Percentiles rank a stretch among this genome's conserved stretches.
These are phyloP conservation scores for Rhododendron ferrugineum DNA, from an alignment of 148 eudicot species.

Conservation along the genomic window DNA sequence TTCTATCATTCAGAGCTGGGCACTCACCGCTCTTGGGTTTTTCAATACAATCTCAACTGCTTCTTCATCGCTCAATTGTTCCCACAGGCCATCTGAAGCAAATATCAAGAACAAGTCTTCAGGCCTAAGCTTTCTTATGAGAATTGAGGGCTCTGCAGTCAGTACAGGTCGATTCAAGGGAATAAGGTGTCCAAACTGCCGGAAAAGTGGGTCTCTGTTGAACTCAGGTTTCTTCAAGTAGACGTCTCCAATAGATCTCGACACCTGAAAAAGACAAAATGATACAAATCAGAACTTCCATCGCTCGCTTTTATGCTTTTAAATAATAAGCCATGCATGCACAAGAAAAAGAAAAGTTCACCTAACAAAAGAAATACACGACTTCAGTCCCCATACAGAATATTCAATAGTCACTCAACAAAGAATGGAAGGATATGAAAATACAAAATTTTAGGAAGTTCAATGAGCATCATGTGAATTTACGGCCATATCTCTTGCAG, in stretches of 20 bases:
- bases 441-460: slow-evolving; percentile 6
- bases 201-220: slow-evolving; percentile 41
- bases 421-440: neutral
- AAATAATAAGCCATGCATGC: slow-evolving; percentile 13
- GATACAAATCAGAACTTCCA: slow-evolving; percentile 3
- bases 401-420: neutral
- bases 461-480: slow-evolving; percentile 10
- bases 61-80: slow-evolving; percentile 43
- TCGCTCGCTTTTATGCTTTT: slow-evolving; percentile 7
- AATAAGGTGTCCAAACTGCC: slow-evolving; percentile 27
- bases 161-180: slow-evolving; percentile 43
- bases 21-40: slow-evolving; percentile 51
- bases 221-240: slow-evolving; percentile 54
- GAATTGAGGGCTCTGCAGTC: slow-evolving; percentile 44
- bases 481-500: slow-evolving; percentile 6
- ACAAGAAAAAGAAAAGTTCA: slow-evolving; percentile 11
- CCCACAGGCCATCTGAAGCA: slow-evolving; percentile 66
- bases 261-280: slow-evolving; percentile 29
- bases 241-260: slow-evolving; percentile 58
- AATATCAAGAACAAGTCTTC: slow-evolving; percentile 48
- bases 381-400: slow-evolving; percentile 39
- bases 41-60: slow-evolving; percentile 46
- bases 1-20: neutral
- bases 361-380: slow-evolving; percentile 13
- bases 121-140: slow-evolving; percentile 30